These are phyloP conservation scores for Cryptococcus wingfieldii DNA, from an alignment of 1,284 basidiomycete species.

Conservation along the genomic window DNA sequence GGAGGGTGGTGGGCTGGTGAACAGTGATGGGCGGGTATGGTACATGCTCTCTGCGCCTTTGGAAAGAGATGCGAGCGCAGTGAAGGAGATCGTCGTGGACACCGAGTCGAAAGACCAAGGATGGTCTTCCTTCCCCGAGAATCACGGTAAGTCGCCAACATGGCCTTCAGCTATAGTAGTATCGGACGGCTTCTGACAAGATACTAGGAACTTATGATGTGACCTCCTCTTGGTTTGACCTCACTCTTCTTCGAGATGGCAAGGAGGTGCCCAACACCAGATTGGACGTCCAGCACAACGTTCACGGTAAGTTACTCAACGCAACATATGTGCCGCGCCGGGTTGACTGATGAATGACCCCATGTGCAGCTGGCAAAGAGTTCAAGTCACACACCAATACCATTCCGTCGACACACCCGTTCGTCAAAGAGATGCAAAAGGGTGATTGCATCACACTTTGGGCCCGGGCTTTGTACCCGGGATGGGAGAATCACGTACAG, in stretches of 20 bases:
- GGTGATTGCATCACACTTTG: conserved; percentile 42
- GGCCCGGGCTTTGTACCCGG: conserved; percentile 35
- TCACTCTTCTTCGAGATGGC: conserved; percentile 32
- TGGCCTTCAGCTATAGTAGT: not conserved
- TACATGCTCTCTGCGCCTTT: conserved; percentile 24
- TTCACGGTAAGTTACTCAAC: conserved; percentile 28
- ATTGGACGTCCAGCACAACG: conserved; percentile 32
- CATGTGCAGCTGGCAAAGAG: conserved; percentile 35
- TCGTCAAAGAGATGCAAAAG: conserved; percentile 20
- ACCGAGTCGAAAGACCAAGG: conserved; percentile 41
- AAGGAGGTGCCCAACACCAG: conserved; percentile 30
- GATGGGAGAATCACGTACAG: conserved; percentile 35
- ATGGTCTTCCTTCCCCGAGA: conserved; percentile 22
- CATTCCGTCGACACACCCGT: conserved; percentile 20
- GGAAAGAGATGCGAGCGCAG: conserved; percentile 12
- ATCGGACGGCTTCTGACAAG: not conserved
- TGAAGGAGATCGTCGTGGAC: conserved; percentile 27
- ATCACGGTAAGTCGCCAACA: conserved; percentile 29
- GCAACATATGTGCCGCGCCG: not conserved
- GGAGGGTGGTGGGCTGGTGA: conserved; percentile 18
- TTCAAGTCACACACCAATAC: conserved; percentile 29
- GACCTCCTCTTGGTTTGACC: conserved; percentile 42
- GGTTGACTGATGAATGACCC: not conserved
- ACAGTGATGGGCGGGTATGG: conserved; percentile 29
- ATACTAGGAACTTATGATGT: conserved; percentile 33